phyloP scores from a whole-genome alignment of 345 rosid genomes.

The Arabis hirsuta region DNA sequence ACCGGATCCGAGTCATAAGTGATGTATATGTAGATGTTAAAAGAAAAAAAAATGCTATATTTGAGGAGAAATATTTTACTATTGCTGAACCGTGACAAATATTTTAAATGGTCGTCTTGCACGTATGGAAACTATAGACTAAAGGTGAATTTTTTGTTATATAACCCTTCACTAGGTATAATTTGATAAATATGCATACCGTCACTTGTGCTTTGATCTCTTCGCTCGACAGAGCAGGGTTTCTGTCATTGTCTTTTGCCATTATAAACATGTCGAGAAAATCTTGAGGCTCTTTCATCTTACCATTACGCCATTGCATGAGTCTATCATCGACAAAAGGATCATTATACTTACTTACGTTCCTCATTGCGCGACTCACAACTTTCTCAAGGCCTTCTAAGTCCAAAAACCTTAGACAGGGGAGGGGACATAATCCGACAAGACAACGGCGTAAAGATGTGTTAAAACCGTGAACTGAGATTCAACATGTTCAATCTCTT shows the following conservation, averaged over 20 bases:
- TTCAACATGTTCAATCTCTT: conserved; percentile 53
- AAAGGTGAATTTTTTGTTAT: background rate
- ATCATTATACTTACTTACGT: conserved; percentile 52
- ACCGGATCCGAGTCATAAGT: background rate
- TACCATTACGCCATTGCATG: conserved; percentile 44
- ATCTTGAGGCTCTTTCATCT: conserved; percentile 43
- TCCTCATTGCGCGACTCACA: conserved; percentile 29
- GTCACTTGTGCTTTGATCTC: conserved; percentile 59
- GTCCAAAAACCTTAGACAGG: conserved; percentile 51
- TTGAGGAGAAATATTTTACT: no score
- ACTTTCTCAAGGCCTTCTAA: conserved; percentile 61
- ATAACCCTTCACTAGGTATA: background rate
- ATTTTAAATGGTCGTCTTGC: no score
- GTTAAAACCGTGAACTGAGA: conserved; percentile 49
- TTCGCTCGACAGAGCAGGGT: conserved; percentile 44
- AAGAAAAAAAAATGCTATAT: no score
- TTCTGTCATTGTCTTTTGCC: conserved; percentile 41
- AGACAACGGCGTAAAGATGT: conserved; percentile 47
- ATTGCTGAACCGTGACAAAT: background rate
- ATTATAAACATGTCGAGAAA: conserved; percentile 50
- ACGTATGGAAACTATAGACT: background rate
- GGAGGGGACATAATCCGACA: conserved; percentile 63
- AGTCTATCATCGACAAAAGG: conserved; percentile 59
- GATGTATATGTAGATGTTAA: background rate
- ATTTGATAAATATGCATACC: conserved; percentile 32